Conservation (phyloP, 129 eudicot genomes). For the Saposhnikovia divaricata region DNA sequence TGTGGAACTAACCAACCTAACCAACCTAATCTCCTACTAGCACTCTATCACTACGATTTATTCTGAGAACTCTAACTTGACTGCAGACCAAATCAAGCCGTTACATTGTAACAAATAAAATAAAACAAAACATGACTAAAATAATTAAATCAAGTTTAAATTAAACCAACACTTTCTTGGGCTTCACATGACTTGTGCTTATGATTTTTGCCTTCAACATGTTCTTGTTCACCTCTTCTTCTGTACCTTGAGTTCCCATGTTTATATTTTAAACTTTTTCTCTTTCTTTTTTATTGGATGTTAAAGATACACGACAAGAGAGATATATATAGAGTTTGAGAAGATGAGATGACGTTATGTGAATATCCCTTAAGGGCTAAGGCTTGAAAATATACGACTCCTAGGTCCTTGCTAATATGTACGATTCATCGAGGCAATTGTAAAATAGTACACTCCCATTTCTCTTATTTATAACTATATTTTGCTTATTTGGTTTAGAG, state of each 20-base stretch:
- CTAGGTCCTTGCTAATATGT: not conserved
- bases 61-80: too few species aligned
- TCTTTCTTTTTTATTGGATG: not conserved
- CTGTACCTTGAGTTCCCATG: constrained; percentile 36
- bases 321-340: not conserved
- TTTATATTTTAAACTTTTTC: too few species aligned
- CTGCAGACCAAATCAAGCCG: too few species aligned
- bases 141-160: too few species aligned
- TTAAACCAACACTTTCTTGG: constrained; percentile 54
- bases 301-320: not conserved
- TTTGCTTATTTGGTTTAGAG: too few species aligned
- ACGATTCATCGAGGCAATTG: constrained; percentile 32
- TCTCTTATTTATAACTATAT: too few species aligned
- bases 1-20: too few species aligned
- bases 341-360: constrained; percentile 8
- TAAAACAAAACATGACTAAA: too few species aligned
- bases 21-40: too few species aligned
- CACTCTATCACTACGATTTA: too few species aligned
- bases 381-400: not conserved
- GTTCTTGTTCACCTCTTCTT: constrained; percentile 18
- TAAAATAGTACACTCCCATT: constrained; percentile 1
- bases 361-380: constrained; percentile 20
- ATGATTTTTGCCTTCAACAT: constrained; percentile 39
- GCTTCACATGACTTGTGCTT: constrained; percentile 52
- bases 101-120: too few species aligned